A percentile compares a stretch with the other conserved stretches of the same genome.
phyloP scores from a whole-genome alignment of 148 eudicot genomes.

The Heliosperma pusillum region DNA sequence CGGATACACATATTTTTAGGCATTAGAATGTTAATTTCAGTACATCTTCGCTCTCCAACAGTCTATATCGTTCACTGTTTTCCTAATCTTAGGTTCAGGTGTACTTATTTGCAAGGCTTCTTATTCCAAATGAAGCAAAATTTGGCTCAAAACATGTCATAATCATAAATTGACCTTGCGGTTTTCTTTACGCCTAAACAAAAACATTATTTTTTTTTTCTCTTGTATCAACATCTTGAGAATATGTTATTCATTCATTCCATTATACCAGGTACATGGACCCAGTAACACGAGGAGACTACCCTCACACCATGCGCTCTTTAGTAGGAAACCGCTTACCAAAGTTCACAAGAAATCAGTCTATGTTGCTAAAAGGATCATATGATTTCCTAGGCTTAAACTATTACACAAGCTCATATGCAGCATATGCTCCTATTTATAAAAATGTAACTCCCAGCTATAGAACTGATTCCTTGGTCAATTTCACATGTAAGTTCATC shows the following conservation, averaged over 20 bases:
- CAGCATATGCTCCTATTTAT: constrained; percentile 28
- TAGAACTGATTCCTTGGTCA: constrained; percentile 35
- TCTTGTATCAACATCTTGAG: neutral
- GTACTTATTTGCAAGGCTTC: neutral
- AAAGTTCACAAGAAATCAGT: constrained; percentile 8
- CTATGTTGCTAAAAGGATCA: constrained; percentile 9
- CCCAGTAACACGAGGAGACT: constrained; percentile 14
- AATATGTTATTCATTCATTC: neutral
- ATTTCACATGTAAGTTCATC: constrained; percentile 34
- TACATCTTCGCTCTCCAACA: neutral
- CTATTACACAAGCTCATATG: constrained; percentile 37
- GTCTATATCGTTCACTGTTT: neutral
- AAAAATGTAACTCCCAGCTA: constrained; percentile 30
- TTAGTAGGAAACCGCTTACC: constrained; percentile 15
- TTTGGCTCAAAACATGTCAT: neutral
- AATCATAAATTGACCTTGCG: neutral
- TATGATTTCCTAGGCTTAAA: constrained; percentile 23
- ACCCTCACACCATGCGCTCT: constrained; percentile 14
- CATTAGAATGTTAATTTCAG: neutral
- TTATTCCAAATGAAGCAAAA: neutral
- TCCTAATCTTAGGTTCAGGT: neutral
- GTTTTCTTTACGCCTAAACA: neutral
- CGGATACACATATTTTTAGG: neutral
- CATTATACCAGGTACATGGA: constrained; percentile 15
- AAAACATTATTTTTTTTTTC: neutral